Evolutionary conservation across 2,329 filamentous ascomycete species (phyloP).

Genomic region (Zymoseptoria pseudotritici): DNA sequence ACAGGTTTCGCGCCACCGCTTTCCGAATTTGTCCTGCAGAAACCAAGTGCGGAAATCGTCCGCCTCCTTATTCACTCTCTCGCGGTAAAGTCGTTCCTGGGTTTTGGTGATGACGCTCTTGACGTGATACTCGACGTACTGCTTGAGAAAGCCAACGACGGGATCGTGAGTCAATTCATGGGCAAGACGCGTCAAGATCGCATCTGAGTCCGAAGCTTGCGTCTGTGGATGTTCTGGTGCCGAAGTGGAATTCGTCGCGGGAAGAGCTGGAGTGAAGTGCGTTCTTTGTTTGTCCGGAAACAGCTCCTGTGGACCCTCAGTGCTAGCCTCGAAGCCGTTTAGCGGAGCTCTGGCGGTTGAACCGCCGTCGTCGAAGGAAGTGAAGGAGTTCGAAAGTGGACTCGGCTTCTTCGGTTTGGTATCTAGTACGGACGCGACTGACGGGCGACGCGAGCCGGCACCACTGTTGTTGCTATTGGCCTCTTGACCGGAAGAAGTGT

Average conservation of each 20-base stretch:
- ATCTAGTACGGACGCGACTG: conserved; percentile 8
- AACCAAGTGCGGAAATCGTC: conserved; percentile 26
- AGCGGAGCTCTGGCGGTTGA: neutral
- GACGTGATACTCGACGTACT: conserved; percentile 37
- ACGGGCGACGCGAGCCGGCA: conserved; percentile 12
- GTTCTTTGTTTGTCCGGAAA: neutral
- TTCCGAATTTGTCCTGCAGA: conserved; percentile 31
- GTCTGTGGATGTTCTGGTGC: conserved; percentile 8
- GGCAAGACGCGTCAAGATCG: conserved; percentile 29
- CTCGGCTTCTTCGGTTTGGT: conserved; percentile 28
- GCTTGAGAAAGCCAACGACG: conserved; percentile 36
- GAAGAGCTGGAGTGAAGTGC: conserved; percentile 2
- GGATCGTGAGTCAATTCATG: conserved; percentile 32
- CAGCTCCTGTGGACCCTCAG: neutral
- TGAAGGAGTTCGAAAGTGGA: conserved; percentile 28
- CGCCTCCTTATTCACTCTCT: conserved; percentile 22
- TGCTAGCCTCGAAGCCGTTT: neutral
- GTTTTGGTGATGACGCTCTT: conserved; percentile 29
- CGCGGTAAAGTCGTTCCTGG: conserved; percentile 27
- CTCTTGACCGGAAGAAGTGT: conserved; percentile 1
- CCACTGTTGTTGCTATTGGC: conserved; percentile 3
- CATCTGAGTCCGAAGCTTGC: conserved; percentile 20
- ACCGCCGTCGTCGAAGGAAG: conserved; percentile 12
- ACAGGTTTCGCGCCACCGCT: conserved; percentile 31
- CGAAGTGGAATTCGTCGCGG: conserved; percentile 7